Conservation (phyloP, 75 land plant genomes). For the Sequoia sempervirens region DNA sequence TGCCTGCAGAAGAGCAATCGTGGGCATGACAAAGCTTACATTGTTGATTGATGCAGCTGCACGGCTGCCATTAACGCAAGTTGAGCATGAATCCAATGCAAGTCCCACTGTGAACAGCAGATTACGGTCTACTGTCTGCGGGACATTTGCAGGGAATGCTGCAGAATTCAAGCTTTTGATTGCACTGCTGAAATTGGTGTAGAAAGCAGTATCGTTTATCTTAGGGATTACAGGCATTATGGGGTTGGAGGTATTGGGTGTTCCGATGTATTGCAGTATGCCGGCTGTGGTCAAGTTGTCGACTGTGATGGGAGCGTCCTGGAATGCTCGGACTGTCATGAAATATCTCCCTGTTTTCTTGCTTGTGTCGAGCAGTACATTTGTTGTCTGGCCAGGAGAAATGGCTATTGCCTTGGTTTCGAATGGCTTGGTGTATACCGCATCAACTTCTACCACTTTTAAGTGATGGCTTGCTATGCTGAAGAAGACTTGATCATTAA, state of each 20-base stretch:
- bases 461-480: slow-evolving; percentile 15
- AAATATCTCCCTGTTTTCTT: slow-evolving; percentile 13
- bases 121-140: slow-evolving; percentile 44
- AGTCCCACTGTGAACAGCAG: slow-evolving; percentile 10
- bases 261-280: slow-evolving; percentile 26
- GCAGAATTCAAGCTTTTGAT: slow-evolving; percentile 41
- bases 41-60: slow-evolving; percentile 1
- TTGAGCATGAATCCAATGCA: slow-evolving; percentile 10
- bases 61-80: slow-evolving; percentile 15
- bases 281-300: slow-evolving; percentile 40
- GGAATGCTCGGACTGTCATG: slow-evolving; percentile 18
- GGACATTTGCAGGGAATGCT: slow-evolving; percentile 46
- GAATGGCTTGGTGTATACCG: slow-evolving; percentile 13
- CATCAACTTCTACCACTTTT: slow-evolving; percentile 19
- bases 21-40: too few relatives aligned
- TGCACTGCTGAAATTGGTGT: slow-evolving; percentile 18
- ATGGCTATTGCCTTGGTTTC: neutral
- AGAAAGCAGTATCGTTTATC: slow-evolving; percentile 38
- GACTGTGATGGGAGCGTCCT: slow-evolving; percentile 28
- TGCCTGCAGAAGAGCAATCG: slow-evolving; percentile 7
- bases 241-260: neutral
- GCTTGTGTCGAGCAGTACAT: slow-evolving; percentile 6
- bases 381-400: slow-evolving; percentile 2
- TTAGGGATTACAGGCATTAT: slow-evolving; percentile 32
- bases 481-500: slow-evolving; percentile 35